phyloP scores from a whole-genome alignment of 2,329 filamentous ascomycete species.

The Fusarium sp. region DNA sequence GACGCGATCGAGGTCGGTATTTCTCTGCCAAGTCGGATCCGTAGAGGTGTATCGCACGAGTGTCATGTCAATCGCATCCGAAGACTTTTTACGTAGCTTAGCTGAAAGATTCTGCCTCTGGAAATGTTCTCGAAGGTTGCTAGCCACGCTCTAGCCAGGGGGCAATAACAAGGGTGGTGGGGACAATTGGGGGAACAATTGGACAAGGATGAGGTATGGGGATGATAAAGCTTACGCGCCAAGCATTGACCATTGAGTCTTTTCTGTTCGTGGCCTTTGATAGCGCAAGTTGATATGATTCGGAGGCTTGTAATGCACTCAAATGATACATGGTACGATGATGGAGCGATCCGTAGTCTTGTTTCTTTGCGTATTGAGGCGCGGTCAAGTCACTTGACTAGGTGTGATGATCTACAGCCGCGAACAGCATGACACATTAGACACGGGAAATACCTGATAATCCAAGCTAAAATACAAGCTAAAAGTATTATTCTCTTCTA shows the following conservation, averaged over 20 bases:
- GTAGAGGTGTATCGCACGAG: slow-evolving; percentile 22
- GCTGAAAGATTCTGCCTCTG: slow-evolving; percentile 1
- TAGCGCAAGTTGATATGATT: slow-evolving; percentile 5
- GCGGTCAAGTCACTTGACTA: slow-evolving; percentile 24
- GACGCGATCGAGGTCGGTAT: not conserved
- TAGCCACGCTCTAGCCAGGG: slow-evolving; percentile 20
- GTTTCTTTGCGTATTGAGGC: not conserved
- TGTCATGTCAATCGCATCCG: slow-evolving; percentile 6
- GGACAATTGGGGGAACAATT: not conserved
- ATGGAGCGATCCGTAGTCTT: not conserved
- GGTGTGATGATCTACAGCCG: not conserved
- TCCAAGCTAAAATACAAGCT: too few relatives aligned
- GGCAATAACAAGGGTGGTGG: too few relatives aligned
- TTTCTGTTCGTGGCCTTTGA: slow-evolving; percentile 1
- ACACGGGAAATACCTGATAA: too few relatives aligned
- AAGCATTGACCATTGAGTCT: slow-evolving; percentile 26
- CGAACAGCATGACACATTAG: too few relatives aligned
- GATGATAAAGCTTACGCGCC: slow-evolving; percentile 19
- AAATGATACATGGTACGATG: slow-evolving; percentile 21
- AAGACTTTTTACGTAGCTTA: slow-evolving; percentile 18
- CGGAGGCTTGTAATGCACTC: not conserved
- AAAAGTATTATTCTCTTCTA: too few relatives aligned
- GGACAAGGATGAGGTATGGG: not conserved
- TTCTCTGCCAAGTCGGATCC: slow-evolving; percentile 20
- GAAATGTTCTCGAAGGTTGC: slow-evolving; percentile 35